Evolutionary conservation across 768 basidiomycete species (phyloP).

Genomic region (Pisolithus orientalis): DNA sequence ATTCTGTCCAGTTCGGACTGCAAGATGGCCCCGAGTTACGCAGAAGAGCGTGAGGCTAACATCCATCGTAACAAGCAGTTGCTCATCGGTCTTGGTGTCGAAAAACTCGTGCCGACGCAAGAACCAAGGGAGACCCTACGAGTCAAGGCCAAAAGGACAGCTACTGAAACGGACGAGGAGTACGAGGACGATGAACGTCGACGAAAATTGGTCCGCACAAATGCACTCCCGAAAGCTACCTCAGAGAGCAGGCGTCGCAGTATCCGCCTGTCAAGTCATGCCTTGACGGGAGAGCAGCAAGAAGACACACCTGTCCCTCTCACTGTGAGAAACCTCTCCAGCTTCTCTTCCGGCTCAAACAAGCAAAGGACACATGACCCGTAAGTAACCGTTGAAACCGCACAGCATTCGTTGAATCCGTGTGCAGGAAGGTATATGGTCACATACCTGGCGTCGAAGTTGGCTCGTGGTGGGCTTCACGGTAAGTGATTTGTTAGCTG

Average conservation of each 20-base stretch:
- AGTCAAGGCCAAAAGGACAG: constrained; percentile 38
- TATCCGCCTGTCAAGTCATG: constrained; percentile 55
- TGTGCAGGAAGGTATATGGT: constrained; percentile 67
- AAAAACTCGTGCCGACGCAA: constrained; percentile 32
- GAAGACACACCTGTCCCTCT: constrained; percentile 30
- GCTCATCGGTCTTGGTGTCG: constrained; percentile 37
- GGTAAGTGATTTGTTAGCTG: constrained; percentile 32
- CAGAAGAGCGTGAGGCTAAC: constrained; percentile 28
- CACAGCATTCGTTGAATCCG: constrained; percentile 12
- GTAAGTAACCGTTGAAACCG: constrained; percentile 13
- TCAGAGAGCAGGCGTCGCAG: constrained; percentile 50
- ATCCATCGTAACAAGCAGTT: constrained; percentile 40
- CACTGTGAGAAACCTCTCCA: constrained; percentile 30
- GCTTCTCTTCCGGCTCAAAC: constrained; percentile 30
- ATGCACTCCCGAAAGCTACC: constrained; percentile 13
- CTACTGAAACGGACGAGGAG: constrained; percentile 16
- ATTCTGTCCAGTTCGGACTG: too few species aligned
- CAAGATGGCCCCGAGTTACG: constrained; percentile 18
- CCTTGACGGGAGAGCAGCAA: constrained; percentile 44
- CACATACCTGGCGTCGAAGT: constrained; percentile 72
- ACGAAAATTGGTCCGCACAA: constrained; percentile 29
- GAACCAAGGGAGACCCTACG: constrained; percentile 40
- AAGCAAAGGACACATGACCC: constrained; percentile 28
- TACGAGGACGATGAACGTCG: constrained; percentile 9
- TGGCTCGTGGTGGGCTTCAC: constrained; percentile 78